Base-by-base conservation (phyloP, 164 flowering plant genomes). In the Echeveria elegans region DNA sequence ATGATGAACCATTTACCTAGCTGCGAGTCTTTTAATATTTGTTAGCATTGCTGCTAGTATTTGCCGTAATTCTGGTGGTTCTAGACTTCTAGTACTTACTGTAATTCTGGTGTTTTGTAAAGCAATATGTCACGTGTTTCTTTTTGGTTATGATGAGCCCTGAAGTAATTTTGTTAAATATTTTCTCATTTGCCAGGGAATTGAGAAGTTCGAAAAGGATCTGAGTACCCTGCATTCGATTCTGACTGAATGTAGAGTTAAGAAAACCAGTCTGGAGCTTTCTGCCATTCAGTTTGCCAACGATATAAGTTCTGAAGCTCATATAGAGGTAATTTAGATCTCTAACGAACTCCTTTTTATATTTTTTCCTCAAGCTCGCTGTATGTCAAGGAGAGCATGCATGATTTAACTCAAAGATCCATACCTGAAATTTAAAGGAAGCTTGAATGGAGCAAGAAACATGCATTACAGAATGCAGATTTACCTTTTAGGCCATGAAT, bases 261-360 rank as follows among this genome's bases (percentile, higher is more conserved):
- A 80, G 15, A 93, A 90, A 81, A 81, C 94, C 28, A 79, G 74
- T 8, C 21, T 87, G 78, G 98, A 93, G 81, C 90, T 93, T 79
- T 79, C 82, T 64, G 76, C 90, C 59, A 88, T 93, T 69, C 92
- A 90, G 75, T 90, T 77, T 84, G 97, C 97, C 26, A 93, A 87
- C 73, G 90, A 88, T 73, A 83, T 90, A 75, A 92, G 98, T 78
- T 93, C 97, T 68, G 96, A 88, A 79, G 98, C 98, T 76, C 98
- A 93, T 78, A 74, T 90, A 58, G 85, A 87, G 96, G 98, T 93
- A 76, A 66, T 30, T n/a, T n/a, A n/a, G n/a, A n/a, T n/a, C n/a
- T n/a, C n/a, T n/a, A n/a, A n/a, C n/a, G n/a, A n/a, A n/a, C n/a
- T n/a, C n/a, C n/a, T n/a, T n/a, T n/a, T n/a, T n/a, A n/a, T n/a